These are phyloP conservation scores for Pisolithus sp. DNA, from an alignment of 768 basidiomycete genomes.

Conservation along the genomic window DNA sequence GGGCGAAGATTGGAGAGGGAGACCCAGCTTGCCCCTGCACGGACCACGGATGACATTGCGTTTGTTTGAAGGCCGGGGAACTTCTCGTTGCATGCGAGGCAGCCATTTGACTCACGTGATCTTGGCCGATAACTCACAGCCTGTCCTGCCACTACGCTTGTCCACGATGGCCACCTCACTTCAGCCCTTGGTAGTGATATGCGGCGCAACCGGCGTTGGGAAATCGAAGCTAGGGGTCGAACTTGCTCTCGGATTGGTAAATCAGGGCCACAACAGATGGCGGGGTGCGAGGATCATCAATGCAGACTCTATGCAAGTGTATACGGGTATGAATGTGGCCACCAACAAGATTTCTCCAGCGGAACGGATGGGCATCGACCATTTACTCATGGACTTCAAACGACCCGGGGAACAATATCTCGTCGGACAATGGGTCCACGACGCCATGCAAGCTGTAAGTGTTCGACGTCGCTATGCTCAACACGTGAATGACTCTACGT, in stretches of 20 bases:
- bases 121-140: neutral
- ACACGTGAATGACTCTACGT: slow-evolving; percentile 2
- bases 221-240: slow-evolving; percentile 91
- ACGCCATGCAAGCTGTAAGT: slow-evolving; percentile 72
- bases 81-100: too few species aligned
- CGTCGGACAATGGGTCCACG: slow-evolving; percentile 82
- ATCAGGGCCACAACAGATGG: slow-evolving; percentile 33
- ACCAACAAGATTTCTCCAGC: slow-evolving; percentile 84
- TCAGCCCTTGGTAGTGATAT: slow-evolving; percentile 73
- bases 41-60: slow-evolving; percentile 32
- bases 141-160: neutral
- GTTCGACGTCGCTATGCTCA: neutral
- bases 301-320: slow-evolving; percentile 97
- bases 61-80: neutral
- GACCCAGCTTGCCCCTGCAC: slow-evolving; percentile 33
- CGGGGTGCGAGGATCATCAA: slow-evolving; percentile 77
- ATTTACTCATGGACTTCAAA: slow-evolving; percentile 86
- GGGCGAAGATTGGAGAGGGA: slow-evolving; percentile 71
- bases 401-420: slow-evolving; percentile 82
- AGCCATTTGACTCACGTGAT: neutral
- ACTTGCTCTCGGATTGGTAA: slow-evolving; percentile 58
- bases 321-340: slow-evolving; percentile 83
- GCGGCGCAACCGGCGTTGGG: slow-evolving; percentile 93
- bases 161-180: slow-evolving; percentile 20
- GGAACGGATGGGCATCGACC: slow-evolving; percentile 77